Conservation (phyloP, 2,329 filamentous ascomycete species). For the Hansfordia pulvinata region DNA sequence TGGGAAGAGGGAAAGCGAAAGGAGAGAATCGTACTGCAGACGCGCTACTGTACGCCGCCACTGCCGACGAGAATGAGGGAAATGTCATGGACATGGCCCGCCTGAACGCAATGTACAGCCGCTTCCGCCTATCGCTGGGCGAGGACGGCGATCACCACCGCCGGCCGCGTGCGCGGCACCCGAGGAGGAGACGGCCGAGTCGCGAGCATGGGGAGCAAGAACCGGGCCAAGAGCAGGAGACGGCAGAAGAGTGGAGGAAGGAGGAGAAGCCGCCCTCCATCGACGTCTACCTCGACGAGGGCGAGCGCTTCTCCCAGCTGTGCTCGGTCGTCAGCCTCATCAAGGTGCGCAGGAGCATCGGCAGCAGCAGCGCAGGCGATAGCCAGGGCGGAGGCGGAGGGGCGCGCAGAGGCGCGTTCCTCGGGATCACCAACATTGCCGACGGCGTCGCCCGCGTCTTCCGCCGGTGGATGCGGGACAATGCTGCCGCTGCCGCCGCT, state of each 20-base stretch:
- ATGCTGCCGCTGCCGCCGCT: slow-evolving; percentile 12
- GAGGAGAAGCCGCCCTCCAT: slow-evolving; percentile 32
- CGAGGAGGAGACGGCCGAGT: too few species aligned
- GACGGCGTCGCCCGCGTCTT: slow-evolving; percentile 59
- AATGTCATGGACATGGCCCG: slow-evolving; percentile 20
- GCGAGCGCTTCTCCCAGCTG: slow-evolving; percentile 64
- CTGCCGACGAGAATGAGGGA: slow-evolving; percentile 18
- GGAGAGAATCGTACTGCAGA: too few species aligned
- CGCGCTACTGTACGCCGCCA: too few species aligned
- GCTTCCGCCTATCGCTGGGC: slow-evolving; percentile 51
- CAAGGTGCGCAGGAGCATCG: slow-evolving; percentile 47
- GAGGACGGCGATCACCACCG: slow-evolving; percentile 22
- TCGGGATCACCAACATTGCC: too few species aligned
- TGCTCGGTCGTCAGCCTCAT: slow-evolving; percentile 56
- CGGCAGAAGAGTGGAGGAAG: slow-evolving; percentile 7
- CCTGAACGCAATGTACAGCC: slow-evolving; percentile 51
- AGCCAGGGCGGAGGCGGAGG: too few species aligned
- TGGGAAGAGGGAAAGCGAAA: too few species aligned
- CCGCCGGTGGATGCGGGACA: slow-evolving; percentile 52
- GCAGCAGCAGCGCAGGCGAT: too few species aligned
- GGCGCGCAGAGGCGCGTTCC: too few species aligned
- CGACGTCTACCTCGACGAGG: slow-evolving; percentile 50
- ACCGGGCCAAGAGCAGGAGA: too few species aligned
- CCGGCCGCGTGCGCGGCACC: slow-evolving; percentile 8
- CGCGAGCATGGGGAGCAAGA: too few species aligned